phyloP scores from a whole-genome alignment of 805 yeast genomes.

The Candida krabiensis region DNA sequence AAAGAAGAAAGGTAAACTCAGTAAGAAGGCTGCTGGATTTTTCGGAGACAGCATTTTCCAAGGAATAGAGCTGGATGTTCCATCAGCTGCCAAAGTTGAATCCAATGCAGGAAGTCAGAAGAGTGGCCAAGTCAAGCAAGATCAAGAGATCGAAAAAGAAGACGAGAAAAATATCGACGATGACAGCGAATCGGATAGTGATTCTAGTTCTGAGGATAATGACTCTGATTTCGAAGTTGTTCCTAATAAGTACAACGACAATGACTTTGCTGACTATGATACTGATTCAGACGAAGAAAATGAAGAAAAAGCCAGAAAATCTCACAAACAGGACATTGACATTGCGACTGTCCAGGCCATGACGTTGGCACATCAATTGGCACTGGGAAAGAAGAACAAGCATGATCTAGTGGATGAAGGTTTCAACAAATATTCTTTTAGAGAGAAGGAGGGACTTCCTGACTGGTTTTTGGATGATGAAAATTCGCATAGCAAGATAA shows the following conservation, averaged over 20 bases:
- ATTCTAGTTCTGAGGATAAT: slow-evolving; percentile 12
- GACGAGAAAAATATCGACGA: slow-evolving; percentile 16
- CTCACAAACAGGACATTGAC: slow-evolving; percentile 67
- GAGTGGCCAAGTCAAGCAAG: slow-evolving; percentile 11
- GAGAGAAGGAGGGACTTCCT: slow-evolving; percentile 88
- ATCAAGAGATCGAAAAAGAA: slow-evolving; percentile 3
- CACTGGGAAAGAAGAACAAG: slow-evolving; percentile 81
- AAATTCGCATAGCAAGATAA: slow-evolving; percentile 76
- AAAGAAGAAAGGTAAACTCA: slow-evolving; percentile 44
- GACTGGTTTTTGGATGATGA: slow-evolving; percentile 98
- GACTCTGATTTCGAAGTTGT: slow-evolving; percentile 44
- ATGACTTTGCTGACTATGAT: slow-evolving; percentile 45
- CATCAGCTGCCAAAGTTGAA: slow-evolving; percentile 5
- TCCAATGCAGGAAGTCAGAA: slow-evolving; percentile 12
- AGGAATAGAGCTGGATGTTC: slow-evolving; percentile 40
- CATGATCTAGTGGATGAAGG: slow-evolving; percentile 91
- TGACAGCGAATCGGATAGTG: slow-evolving; percentile 22
- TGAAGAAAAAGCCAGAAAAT: slow-evolving; percentile 39
- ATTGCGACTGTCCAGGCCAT: slow-evolving; percentile 93
- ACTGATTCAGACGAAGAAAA: slow-evolving; percentile 52
- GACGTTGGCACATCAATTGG: slow-evolving; percentile 97
- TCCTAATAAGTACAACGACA: slow-evolving; percentile 39
- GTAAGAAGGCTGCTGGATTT: slow-evolving; percentile 41
- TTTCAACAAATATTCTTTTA: slow-evolving; percentile 85
- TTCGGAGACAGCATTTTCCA: slow-evolving; percentile 57